Percentiles rank a stretch among this genome's conserved stretches.
Conservation (phyloP, 352 stramenopile species). For the Phytophthora capsici region DNA sequence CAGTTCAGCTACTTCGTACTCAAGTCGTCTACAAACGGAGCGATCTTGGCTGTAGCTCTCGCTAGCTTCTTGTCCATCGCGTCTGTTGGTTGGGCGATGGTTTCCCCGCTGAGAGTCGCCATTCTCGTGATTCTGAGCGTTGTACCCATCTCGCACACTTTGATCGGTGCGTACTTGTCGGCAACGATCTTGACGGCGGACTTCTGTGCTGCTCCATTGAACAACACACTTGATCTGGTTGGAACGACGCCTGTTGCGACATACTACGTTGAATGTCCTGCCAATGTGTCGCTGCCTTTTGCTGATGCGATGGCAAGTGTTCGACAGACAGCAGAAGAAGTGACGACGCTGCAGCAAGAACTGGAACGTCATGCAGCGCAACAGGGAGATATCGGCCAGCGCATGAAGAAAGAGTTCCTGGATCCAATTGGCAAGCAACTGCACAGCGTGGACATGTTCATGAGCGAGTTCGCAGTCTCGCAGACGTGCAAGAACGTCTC, state of each 20-base stretch:
- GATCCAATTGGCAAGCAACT: constrained; percentile 71
- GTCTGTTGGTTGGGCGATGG: constrained; percentile 84
- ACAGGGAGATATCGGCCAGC: constrained; percentile 55
- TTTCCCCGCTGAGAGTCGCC: constrained; percentile 71
- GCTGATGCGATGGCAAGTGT: constrained; percentile 38
- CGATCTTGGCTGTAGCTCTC: constrained; percentile 76
- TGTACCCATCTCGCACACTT: constrained; percentile 79
- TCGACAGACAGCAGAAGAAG: constrained; percentile 33
- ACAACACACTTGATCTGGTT: constrained; percentile 68
- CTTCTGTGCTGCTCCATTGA: constrained; percentile 75
- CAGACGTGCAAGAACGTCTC: constrained; percentile 63
- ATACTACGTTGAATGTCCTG: constrained; percentile 73
- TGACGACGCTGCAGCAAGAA: constrained; percentile 50
- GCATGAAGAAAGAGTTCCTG: constrained; percentile 79
- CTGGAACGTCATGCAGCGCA: constrained; percentile 57
- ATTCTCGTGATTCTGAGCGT: constrained; percentile 81
- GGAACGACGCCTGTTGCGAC: constrained; percentile 49
- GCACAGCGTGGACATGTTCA: constrained; percentile 26
- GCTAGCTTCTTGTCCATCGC: constrained; percentile 83
- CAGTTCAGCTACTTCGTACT: constrained; percentile 82
- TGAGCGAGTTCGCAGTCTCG: constrained; percentile 46
- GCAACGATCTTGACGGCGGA: constrained; percentile 84
- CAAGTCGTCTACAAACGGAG: constrained; percentile 80
- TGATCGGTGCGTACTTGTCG: constrained; percentile 81
- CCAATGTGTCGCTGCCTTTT: constrained; percentile 64